Conservation (phyloP, 2,329 filamentous ascomycete species). For the Pseudogymnoascus sp. region DNA sequence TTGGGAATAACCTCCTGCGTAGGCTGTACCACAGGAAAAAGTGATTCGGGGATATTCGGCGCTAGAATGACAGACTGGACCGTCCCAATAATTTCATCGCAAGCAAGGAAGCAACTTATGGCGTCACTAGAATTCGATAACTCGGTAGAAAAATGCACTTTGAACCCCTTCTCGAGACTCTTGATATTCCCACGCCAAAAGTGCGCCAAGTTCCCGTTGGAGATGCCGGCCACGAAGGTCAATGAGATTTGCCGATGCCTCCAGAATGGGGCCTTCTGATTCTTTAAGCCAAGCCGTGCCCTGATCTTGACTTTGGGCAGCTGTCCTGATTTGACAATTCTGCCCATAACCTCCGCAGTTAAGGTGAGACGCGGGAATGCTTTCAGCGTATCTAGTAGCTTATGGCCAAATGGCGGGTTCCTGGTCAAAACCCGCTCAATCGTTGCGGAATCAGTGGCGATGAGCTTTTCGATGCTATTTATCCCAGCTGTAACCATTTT, state of each 20-base stretch:
- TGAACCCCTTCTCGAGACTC: constrained; percentile 50
- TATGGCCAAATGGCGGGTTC: constrained; percentile 75
- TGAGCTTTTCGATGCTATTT: constrained; percentile 61
- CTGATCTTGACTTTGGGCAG: constrained; percentile 52
- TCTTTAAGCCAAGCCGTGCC: constrained; percentile 62
- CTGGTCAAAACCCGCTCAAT: constrained; percentile 72
- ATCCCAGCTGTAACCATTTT: constrained; percentile 67
- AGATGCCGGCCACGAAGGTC: constrained; percentile 66
- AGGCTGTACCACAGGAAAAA: constrained; percentile 22
- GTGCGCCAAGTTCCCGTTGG: constrained; percentile 59
- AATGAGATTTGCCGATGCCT: constrained; percentile 56
- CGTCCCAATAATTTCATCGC: constrained; percentile 72
- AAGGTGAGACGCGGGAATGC: constrained; percentile 57
- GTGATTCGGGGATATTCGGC: constrained; percentile 27
- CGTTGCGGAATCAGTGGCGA: constrained; percentile 53
- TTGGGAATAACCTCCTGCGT: not conserved
- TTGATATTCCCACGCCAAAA: constrained; percentile 57
- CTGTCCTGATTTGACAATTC: constrained; percentile 27
- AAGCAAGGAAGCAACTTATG: constrained; percentile 65
- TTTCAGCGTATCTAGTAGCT: constrained; percentile 53
- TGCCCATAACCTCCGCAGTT: constrained; percentile 28
- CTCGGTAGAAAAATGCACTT: constrained; percentile 50
- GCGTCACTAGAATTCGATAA: constrained; percentile 45
- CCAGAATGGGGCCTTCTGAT: constrained; percentile 56
- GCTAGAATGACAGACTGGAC: constrained; percentile 20